Evolutionary conservation across 129 eudicot genomes (phyloP), one percentile per base, ranked within the genome.

Genomic region (Ambrosia artemisiifolia): DNA sequence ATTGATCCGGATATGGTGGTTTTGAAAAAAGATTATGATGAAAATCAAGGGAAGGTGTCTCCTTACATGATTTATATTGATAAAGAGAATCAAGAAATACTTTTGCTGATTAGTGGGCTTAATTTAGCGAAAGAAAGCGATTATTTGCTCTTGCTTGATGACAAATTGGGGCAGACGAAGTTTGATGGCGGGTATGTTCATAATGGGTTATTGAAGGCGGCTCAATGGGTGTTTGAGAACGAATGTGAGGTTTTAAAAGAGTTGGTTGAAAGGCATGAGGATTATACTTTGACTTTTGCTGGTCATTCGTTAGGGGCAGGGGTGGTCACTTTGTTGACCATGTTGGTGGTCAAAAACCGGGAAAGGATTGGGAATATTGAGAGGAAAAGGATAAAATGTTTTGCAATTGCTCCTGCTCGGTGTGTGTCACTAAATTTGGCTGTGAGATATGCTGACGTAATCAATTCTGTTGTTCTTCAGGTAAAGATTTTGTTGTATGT

Each of bases 221-320:
- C 97, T 75, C 78, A 86, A 66, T 95, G 90, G 88, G 96, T 95
- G 76, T 88, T 90, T 67, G 90, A 88, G 11, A 79, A 78, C 4
- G 99, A 90, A 75, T 78, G 78, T 30, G 94, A 78, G 50, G 66
- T 79, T 70, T 72, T 95, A 71, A 84, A 80, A 83, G 96, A 86
- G 57, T 70, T 95, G 69, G 82, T 90, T 17, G 87, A 75, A 62
- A 83, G 48, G 72, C 5, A 88, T 78, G 88, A 85, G 35, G 79
- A 74, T 47, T 90, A 90, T 80, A 82, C 86, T 4, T 86, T 95
- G 99, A 95, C 99, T 19, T 83, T 95, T 83, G 91, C 87, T 7
- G 99, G 99, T 35, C 99, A 95, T 80, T 95, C 99, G 2, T 81
- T 95, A 34, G 99, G 99, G 70, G 99, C 99, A 13, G 99, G 99